Percentiles rank a stretch among this genome's conserved stretches.
Conservation (phyloP, 202 grass and related monocot species). For the Brachypodium distachyon region DNA sequence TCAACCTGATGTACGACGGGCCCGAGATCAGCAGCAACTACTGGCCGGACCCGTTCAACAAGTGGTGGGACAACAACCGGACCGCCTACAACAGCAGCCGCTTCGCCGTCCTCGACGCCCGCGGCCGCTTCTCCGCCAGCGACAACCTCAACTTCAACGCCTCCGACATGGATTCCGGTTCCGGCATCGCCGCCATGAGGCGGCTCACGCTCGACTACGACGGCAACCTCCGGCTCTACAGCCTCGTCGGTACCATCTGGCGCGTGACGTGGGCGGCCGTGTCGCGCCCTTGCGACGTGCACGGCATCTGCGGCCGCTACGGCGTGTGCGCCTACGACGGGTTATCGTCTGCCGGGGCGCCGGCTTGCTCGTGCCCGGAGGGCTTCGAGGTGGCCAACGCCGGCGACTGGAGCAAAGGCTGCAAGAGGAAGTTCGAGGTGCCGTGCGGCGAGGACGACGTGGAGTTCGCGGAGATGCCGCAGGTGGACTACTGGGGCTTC, state of each 20-base stretch:
- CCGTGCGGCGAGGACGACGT: conserved; percentile 25
- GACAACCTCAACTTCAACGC: conserved; percentile 42
- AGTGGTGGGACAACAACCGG: conserved; percentile 39
- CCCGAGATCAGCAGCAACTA: conserved; percentile 66
- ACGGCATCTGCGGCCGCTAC: conserved; percentile 49
- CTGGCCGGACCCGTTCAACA: conserved; percentile 34
- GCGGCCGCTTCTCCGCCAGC: conserved; percentile 40
- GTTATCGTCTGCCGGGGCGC: background rate
- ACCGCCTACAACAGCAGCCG: conserved; percentile 54
- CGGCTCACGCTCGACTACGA: conserved; percentile 74
- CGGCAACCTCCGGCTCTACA: conserved; percentile 67
- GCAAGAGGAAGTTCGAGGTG: conserved; percentile 36
- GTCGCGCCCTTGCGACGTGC: conserved; percentile 41
- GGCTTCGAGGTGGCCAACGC: conserved; percentile 33
- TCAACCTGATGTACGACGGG: conserved; percentile 55
- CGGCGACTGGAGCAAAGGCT: conserved; percentile 59
- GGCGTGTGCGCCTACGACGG: conserved; percentile 41
- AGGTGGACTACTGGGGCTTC: conserved; percentile 39
- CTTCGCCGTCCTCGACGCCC: conserved; percentile 23
- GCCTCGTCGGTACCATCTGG: conserved; percentile 31
- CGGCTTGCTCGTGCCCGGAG: conserved; percentile 36
- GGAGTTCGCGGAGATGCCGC: conserved; percentile 17
- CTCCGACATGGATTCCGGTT: conserved; percentile 38
- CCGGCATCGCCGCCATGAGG: conserved; percentile 13
- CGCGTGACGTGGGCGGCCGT: conserved; percentile 41